phyloP scores from a whole-genome alignment of 305 asterid species.

The Fraxinus sp. region DNA sequence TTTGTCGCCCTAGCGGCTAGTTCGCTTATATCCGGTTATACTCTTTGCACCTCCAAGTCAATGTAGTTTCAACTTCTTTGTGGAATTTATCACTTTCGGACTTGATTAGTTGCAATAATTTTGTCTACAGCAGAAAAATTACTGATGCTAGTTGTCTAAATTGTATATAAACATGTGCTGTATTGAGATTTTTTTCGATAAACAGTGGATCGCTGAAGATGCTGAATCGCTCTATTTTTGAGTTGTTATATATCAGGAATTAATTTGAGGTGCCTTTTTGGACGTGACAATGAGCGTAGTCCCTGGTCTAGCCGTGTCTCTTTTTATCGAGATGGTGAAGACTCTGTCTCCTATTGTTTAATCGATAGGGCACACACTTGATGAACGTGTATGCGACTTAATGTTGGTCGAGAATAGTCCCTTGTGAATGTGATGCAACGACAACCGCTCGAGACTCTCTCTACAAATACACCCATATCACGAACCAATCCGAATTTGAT shows the following conservation, averaged over 20 bases:
- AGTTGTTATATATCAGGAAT: neutral
- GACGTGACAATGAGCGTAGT: neutral
- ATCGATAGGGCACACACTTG: neutral
- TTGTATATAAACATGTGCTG: neutral
- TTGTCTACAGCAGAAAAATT: neutral
- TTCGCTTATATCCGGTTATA: constrained; percentile 77
- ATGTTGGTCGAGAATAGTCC: neutral
- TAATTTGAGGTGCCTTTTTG: neutral
- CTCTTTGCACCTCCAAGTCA: constrained; percentile 54
- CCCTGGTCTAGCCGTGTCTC: neutral
- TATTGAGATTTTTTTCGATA: neutral
- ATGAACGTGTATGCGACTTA: neutral
- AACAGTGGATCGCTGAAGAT: neutral
- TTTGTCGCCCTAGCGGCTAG: constrained; percentile 69
- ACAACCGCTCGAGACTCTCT: neutral
- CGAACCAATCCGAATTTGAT: neutral
- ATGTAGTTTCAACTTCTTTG: constrained; percentile 20
- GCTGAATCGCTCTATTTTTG: neutral
- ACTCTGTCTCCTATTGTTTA: neutral
- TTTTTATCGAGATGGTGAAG: neutral
- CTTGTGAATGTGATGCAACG: neutral
- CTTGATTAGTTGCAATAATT: neutral
- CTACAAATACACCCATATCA: neutral
- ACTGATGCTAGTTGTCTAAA: neutral
- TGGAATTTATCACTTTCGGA: neutral